Conservation (phyloP, 2,329 filamentous ascomycete genomes). For the Neocucurbitaria cava region DNA sequence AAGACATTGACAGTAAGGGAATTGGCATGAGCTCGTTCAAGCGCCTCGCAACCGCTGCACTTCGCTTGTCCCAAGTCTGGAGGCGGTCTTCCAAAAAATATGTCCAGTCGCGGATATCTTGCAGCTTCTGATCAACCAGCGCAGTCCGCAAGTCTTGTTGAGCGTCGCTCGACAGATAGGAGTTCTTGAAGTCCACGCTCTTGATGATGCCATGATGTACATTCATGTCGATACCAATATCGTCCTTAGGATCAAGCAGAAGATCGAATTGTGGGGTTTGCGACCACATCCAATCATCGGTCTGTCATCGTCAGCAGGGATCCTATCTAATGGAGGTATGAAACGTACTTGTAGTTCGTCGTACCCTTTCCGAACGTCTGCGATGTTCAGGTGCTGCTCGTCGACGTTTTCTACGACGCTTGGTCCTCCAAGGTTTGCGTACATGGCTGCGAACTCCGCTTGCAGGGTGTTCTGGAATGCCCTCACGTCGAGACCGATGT, state of each 20-base stretch:
- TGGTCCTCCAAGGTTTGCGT: slow-evolving; percentile 56
- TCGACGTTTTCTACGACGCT: slow-evolving; percentile 57
- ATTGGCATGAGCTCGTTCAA: slow-evolving; percentile 32
- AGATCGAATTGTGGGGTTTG: slow-evolving; percentile 88
- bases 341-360: slow-evolving; percentile 65
- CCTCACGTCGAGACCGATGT: slow-evolving; percentile 68
- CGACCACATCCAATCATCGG: slow-evolving; percentile 77
- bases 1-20: slow-evolving; percentile 17
- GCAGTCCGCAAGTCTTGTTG: slow-evolving; percentile 23
- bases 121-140: slow-evolving; percentile 53
- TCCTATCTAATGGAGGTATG: neutral
- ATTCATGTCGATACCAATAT: slow-evolving; percentile 30
- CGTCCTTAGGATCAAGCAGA: slow-evolving; percentile 56
- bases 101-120: slow-evolving; percentile 57
- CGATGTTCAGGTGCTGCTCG: slow-evolving; percentile 58
- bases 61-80: slow-evolving; percentile 18
- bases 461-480: slow-evolving; percentile 57
- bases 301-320: slow-evolving; percentile 54
- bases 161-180: slow-evolving; percentile 2
- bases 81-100: slow-evolving; percentile 26
- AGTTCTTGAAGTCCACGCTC: slow-evolving; percentile 50
- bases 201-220: slow-evolving; percentile 64
- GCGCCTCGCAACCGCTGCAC: slow-evolving; percentile 19
- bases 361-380: slow-evolving; percentile 67
- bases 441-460: slow-evolving; percentile 70